Percentiles rank a stretch among this genome's conserved stretches.
These are phyloP conservation scores for Syzygium grande DNA, from an alignment of 345 rosid genomes.

Conservation along the genomic window DNA sequence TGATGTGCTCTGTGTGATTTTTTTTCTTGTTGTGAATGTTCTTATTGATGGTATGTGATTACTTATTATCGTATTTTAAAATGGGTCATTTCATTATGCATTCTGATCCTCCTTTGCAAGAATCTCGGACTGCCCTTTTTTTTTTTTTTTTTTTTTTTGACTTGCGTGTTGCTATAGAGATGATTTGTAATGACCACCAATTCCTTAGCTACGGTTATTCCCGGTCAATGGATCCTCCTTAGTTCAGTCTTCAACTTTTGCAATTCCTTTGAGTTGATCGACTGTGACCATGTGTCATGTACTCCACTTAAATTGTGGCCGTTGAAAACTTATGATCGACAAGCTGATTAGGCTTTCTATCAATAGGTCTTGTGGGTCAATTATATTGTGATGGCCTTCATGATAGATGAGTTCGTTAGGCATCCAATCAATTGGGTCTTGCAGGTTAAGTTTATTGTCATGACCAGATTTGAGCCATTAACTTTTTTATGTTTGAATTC, in stretches of 20 bases:
- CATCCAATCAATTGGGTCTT: neutral
- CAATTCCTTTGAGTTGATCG: neutral
- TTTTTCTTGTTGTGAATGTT: neutral
- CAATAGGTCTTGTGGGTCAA: neutral
- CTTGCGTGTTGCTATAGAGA: neutral
- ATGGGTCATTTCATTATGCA: neutral
- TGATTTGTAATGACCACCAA: neutral
- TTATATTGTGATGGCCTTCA: neutral
- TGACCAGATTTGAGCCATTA: neutral
- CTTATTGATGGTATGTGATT: neutral
- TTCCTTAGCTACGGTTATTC: neutral
- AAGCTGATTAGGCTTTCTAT: neutral
- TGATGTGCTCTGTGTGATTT: neutral
- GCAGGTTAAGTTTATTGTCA: neutral
- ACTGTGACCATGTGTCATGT: neutral
- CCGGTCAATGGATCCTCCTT: neutral
- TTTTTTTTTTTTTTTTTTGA: no score
- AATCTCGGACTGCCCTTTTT: neutral
- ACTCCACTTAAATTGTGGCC: neutral
- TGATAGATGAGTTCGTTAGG: neutral
- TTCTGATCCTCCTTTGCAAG: neutral
- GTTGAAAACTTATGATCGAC: neutral
- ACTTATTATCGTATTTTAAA: neutral
- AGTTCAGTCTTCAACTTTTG: neutral
- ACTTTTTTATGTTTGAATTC: neutral